Conservation (phyloP, 2,329 filamentous ascomycete species). For the Scortechinia acanthostroma region DNA sequence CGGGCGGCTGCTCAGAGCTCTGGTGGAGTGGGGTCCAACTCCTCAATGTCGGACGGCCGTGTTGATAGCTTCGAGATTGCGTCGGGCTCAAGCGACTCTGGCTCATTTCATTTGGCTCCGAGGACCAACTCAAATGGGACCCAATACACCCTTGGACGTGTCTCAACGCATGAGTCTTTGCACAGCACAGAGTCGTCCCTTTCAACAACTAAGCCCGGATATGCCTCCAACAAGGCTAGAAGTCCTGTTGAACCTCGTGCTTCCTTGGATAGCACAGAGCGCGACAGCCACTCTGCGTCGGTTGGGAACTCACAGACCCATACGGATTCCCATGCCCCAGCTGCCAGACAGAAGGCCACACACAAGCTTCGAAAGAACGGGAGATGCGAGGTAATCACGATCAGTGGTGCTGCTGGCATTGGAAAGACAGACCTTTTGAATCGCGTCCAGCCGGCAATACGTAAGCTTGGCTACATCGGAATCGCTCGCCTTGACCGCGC, state of each 20-base stretch:
- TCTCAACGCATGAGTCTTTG: constrained; percentile 21
- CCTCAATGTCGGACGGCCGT: constrained; percentile 39
- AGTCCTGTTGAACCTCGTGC: constrained; percentile 24
- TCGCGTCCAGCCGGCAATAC: constrained; percentile 44
- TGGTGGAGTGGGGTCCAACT: constrained; percentile 35
- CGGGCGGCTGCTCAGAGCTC: constrained; percentile 29
- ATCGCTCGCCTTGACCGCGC: constrained; percentile 52
- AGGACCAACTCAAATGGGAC: constrained; percentile 24
- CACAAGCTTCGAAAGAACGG: constrained; percentile 38
- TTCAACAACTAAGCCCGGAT: background rate
- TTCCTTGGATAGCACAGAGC: constrained; percentile 22
- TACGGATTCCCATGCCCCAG: constrained; percentile 10
- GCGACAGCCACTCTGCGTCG: constrained; percentile 22
- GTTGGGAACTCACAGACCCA: background rate
- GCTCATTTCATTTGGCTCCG: constrained; percentile 26
- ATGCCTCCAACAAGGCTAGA: constrained; percentile 11
- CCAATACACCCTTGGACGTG: constrained; percentile 15
- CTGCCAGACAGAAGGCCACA: constrained; percentile 28
- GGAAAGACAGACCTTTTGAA: constrained; percentile 55
- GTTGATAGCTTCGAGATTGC: constrained; percentile 35
- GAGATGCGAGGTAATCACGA: constrained; percentile 47
- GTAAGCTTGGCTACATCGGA: constrained; percentile 51
- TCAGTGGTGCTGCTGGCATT: constrained; percentile 45
- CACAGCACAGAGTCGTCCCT: constrained; percentile 21
- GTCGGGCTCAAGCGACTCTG: constrained; percentile 46